phyloP scores from a whole-genome alignment of 805 yeast genomes.

The Sugiyamaella chiloensis region DNA sequence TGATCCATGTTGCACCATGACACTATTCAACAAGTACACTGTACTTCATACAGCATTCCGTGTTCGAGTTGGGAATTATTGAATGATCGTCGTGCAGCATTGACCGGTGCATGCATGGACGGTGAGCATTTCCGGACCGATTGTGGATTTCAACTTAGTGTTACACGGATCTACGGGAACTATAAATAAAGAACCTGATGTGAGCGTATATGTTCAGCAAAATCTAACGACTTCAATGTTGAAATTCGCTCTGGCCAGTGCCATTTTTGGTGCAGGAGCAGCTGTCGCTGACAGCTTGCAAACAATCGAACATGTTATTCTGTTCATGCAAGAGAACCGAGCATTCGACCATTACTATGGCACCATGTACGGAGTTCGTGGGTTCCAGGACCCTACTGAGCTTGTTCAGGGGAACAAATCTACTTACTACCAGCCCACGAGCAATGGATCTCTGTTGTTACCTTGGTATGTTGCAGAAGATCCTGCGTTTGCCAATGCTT shows the following conservation, averaged over 20 bases:
- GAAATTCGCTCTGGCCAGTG: not conserved
- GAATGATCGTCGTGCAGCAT: not conserved
- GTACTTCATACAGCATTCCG: too few species aligned
- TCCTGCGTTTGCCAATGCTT: slow-evolving; percentile 20
- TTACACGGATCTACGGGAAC: too few species aligned
- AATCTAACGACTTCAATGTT: too few species aligned
- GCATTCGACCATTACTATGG: slow-evolving; percentile 30
- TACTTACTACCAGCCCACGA: slow-evolving; percentile 24
- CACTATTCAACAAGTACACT: too few species aligned
- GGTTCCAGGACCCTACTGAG: slow-evolving; percentile 29
- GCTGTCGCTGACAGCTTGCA: slow-evolving; percentile 10
- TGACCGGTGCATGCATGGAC: not conserved
- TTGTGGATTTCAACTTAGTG: too few species aligned
- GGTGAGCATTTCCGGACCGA: slow-evolving; percentile 1
- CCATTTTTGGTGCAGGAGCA: slow-evolving; percentile 6
- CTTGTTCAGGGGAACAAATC: slow-evolving; percentile 11
- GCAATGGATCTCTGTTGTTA: slow-evolving; percentile 19
- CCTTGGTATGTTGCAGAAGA: slow-evolving; percentile 25
- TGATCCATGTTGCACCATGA: too few species aligned
- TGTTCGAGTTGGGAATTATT: too few species aligned
- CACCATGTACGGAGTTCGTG: slow-evolving; percentile 30
- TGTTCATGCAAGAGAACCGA: slow-evolving; percentile 30
- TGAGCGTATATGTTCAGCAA: not conserved
- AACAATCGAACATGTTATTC: slow-evolving; percentile 23
- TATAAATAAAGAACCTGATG: too few species aligned